Evolutionary conservation across 805 yeast species (phyloP), one percentile per base, ranked within the genome.

Genomic region (Metschnikowia rubicola): DNA sequence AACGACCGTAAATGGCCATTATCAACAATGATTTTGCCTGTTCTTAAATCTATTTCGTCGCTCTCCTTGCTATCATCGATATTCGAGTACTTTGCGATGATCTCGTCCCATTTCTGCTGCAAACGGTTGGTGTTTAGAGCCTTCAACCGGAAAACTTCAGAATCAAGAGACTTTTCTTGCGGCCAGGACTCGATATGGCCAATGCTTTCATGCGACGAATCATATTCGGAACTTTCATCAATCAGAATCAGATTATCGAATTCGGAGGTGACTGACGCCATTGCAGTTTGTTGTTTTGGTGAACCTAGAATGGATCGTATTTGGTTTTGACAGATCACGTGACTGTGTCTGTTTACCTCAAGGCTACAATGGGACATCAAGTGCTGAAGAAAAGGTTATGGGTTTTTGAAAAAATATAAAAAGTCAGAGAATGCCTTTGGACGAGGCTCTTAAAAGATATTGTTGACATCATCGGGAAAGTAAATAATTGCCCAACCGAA

Each of bases 1-100:
- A 84, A 56, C 2, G 83, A 76, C 47, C 77, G 64, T 19, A 87
- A 55, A 62, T 87, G 95, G 2, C 96, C 96, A 43, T 79, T 75
- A 56, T 87, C 90, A 30, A 70, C 77, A 1, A 82, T 62, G 1
- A 87, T 76, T 46, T 76, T 71, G 0, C 92, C 91, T 0, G 89
- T 80, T 9, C 61, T 58, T 19, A 87, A 57, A 59, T 87, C 90
- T n/a, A 83, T 65, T 21, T 81, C 71, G 59, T 83, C 90, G 34
- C 86, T 84, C 44, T 81, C 82, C 13, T 70, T 69, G 4, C 69
- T 67, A 31, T 76, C 75, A 42, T 73, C 73, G 41, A 79, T 73
- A 3, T 51, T 46, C 3, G 79, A 67, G 57, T 83, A 81, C 57
- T 77, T 79, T 2, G 70, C 61, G 8, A 84, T 72, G 29, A 84